These are phyloP conservation scores for Paramecium caudatum DNA, from an alignment of 73 alveolate species.

Conservation along the genomic window DNA sequence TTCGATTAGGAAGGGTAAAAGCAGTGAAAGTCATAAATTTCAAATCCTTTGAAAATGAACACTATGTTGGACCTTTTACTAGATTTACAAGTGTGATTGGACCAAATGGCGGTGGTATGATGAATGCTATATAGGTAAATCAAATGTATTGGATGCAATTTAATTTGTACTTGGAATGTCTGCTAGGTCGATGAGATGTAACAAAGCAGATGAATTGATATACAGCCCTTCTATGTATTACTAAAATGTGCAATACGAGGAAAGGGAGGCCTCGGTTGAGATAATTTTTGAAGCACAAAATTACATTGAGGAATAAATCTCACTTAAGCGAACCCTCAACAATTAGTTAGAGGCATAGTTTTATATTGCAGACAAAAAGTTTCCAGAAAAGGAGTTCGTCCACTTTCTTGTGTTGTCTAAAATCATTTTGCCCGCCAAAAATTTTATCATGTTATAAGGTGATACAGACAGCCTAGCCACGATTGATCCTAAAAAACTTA, in stretches of 20 bases:
- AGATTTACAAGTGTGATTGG: constrained; percentile 96
- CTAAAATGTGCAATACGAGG: background rate
- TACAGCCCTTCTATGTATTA: constrained; percentile 11
- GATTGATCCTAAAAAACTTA: constrained; percentile 45
- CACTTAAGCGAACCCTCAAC: constrained; percentile 18
- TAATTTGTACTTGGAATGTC: constrained; percentile 94
- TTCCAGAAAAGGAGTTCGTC: constrained; percentile 27
- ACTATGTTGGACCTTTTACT: constrained; percentile 94
- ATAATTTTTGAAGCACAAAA: constrained; percentile 38
- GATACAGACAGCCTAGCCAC: constrained; percentile 34
- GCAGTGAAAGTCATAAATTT: constrained; percentile 90
- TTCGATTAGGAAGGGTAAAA: constrained; percentile 19
- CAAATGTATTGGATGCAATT: constrained; percentile 97
- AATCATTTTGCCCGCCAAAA: constrained; percentile 42
- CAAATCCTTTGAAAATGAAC: constrained; percentile 96
- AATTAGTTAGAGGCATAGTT: background rate
- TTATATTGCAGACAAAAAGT: background rate
- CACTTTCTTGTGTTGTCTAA: constrained; percentile 7
- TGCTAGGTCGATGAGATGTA: constrained; percentile 78
- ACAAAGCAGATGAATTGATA: background rate
- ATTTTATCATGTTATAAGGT: constrained; percentile 39
- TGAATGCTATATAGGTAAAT: constrained; percentile 80
- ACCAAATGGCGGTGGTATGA: constrained; percentile 97
- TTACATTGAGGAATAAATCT: background rate
- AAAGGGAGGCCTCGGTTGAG: constrained; percentile 16